Evolutionary conservation across 192 early-diverging fungal species (phyloP), one percentile per base, ranked within the genome.

Genomic region (Chytriomyces sp.): DNA sequence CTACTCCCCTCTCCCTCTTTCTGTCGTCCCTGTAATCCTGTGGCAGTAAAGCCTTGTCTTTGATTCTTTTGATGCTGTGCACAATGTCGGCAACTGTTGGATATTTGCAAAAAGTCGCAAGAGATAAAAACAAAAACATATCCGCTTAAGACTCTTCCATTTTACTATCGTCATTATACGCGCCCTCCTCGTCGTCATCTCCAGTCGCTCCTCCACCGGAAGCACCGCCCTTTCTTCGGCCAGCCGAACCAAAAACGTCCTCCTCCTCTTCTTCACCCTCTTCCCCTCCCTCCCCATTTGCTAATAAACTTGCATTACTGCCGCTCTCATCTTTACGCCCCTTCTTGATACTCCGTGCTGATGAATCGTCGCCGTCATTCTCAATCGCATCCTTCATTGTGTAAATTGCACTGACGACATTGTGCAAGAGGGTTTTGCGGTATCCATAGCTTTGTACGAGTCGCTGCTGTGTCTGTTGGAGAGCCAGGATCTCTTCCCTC

Each of bases 171-270:
- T 13, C 72, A 35, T 18, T 13, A n/a, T 24, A 20, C 9, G 45
- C 72, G 8, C 48, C 72, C 61, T 74, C 72, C 61, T 74, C 72
- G 16, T 74, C 72, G 16, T 74, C 72, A 23, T 64, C 72, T 13
- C 11, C 62, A 13, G 26, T 64, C 26, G 11, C 57, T 6, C 47
- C 69, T 23, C 6, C 45, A 16, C 53, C 50, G 6, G 68, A 49
- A 44, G 63, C 45, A 47, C 45, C 26, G n/a, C 64, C 48, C 20
- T 18, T 50, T 61, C 44, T 43, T 24, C 20, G 18, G 7, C 23
- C 13, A 72, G 53, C 53, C 16, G 16, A 13, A 11, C 66, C 28
- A 46, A 8, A 10, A 2, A 47, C 45, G 16, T 20, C 72, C 35
- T n/a, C 69, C 16, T 64, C 72, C 18, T 64, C 72, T 18, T 9